Evolutionary conservation across 2,329 filamentous ascomycete species (phyloP), one percentile per base, ranked within the genome.

Genomic region (Penicillium sp.): DNA sequence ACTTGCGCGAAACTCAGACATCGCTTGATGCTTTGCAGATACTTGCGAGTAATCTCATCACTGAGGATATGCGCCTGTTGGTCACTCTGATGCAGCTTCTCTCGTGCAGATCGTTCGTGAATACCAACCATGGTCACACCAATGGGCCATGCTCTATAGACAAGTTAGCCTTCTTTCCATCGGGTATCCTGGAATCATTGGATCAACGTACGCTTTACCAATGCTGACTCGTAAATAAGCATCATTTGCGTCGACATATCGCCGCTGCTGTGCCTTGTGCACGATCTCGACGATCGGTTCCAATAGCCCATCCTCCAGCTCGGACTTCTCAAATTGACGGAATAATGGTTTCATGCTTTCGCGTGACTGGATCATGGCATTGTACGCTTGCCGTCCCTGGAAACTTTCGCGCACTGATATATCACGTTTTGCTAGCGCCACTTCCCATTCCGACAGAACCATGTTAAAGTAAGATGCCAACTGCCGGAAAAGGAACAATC

Each of bases 91-190:
- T 97, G 91, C 52, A 99, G 75, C 74, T 99, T 99, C 74, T 99
- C 93, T 55, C 93, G 82, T 16, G 93, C 92, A 59, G 87, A 93
- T 65, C 93, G 84, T 77, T 97, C 93, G 80, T 99, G 93, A 62
- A 99, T 99, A 77, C 93, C 93, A 64, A 99, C 93, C 93, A 97
- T 99, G 69, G 93, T 99, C 33, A 99, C 93, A 72, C 93, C 93
- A 64, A 99, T 99, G 19, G 93, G 93, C 93, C 93, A 99, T 13
- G 93, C 93, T 54, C 76, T 79, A 50, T 14, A 41, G 7, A 47
- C 18, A 29, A 35, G 45, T 62, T 56, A 64, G 59, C 16, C 31
- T 27, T 19, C 22, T 5, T 8, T 25, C 22, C 27, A 25, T 6
- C 41, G 30, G 42, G 27, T n/a, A 4, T n/a, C 13, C 13, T 13